Conservation (phyloP, 495 filamentous ascomycete species). For the Tuber melanosporum region DNA sequence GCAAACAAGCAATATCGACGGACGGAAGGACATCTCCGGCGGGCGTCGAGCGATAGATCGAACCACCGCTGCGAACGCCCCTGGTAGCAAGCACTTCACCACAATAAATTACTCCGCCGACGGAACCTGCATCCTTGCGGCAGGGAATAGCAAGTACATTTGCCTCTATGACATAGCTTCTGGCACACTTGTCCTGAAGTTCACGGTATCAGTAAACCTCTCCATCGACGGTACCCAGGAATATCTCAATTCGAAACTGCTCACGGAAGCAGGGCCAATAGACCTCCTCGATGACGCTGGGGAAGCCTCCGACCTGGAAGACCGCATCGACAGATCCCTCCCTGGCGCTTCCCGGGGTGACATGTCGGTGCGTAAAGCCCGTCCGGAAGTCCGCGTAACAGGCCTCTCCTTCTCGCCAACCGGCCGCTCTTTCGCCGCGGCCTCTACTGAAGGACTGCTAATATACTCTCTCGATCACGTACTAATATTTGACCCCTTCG, state of each 20-base stretch:
- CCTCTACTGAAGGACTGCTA: constrained; percentile 86
- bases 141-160: constrained; percentile 93
- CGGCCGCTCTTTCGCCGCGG: constrained; percentile 85
- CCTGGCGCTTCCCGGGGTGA: constrained; percentile 85
- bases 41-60: constrained; percentile 81
- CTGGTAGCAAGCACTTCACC: constrained; percentile 82
- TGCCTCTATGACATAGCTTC: constrained; percentile 88
- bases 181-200: constrained; percentile 86
- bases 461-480: constrained; percentile 81
- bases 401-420: constrained; percentile 81
- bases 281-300: constrained; percentile 78
- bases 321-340: constrained; percentile 73
- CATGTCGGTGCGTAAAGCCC: constrained; percentile 62
- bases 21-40: constrained; percentile 84
- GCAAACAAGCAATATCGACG: constrained; percentile 74
- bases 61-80: constrained; percentile 78
- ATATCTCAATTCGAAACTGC: constrained; percentile 80
- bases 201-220: constrained; percentile 85
- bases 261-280: constrained; percentile 83
- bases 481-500: constrained; percentile 86
- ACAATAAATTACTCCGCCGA: constrained; percentile 85
- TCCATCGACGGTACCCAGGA: constrained; percentile 93
- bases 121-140: constrained; percentile 80
- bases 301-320: constrained; percentile 81
- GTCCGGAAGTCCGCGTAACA: constrained; percentile 79